Percentiles rank a stretch among this genome's conserved stretches.
Evolutionary conservation across 495 filamentous ascomycete species (phyloP).

Genomic region (Lindgomyces ingoldianus): DNA sequence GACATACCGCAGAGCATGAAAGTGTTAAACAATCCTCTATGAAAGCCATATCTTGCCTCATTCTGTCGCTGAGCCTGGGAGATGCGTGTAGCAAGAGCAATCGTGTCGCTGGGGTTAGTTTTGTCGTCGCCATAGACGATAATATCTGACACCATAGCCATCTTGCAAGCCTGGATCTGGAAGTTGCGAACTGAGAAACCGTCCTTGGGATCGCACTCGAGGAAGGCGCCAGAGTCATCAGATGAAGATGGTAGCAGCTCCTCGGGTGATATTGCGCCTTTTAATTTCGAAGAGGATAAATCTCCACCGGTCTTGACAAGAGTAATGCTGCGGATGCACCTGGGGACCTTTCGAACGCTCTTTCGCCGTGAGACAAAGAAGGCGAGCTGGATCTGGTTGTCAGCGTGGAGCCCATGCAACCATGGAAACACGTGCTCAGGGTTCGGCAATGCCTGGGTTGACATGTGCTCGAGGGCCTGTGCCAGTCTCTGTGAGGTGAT

Average conservation of each 20-base stretch:
- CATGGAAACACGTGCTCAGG: conserved; percentile 89
- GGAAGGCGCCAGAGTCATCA: conserved; percentile 58
- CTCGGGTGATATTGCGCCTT: conserved; percentile 77
- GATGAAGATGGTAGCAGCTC: conserved; percentile 61
- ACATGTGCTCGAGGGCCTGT: conserved; percentile 69
- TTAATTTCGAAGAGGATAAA: conserved; percentile 70
- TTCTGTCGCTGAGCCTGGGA: conserved; percentile 74
- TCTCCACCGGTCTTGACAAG: conserved; percentile 88
- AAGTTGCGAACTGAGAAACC: conserved; percentile 90
- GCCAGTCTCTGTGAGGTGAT: conserved; percentile 69
- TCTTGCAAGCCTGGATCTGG: conserved; percentile 91
- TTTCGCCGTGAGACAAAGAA: conserved; percentile 83
- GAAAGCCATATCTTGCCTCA: conserved; percentile 59
- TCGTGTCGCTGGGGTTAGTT: conserved; percentile 54
- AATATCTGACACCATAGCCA: conserved; percentile 86
- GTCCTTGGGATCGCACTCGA: conserved; percentile 78
- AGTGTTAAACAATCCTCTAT: conserved; percentile 68
- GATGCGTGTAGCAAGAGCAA: conserved; percentile 68
- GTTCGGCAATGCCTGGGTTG: conserved; percentile 79
- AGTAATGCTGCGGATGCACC: conserved; percentile 77
- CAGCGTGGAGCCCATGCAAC: conserved; percentile 91
- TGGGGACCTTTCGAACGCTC: conserved; percentile 69
- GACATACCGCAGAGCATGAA: conserved; percentile 70
- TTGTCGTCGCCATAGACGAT: conserved; percentile 81
- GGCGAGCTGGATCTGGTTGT: conserved; percentile 81